These are phyloP conservation scores for Mentha longifolia DNA, from an alignment of 257 asterid genomes.

Conservation along the genomic window DNA sequence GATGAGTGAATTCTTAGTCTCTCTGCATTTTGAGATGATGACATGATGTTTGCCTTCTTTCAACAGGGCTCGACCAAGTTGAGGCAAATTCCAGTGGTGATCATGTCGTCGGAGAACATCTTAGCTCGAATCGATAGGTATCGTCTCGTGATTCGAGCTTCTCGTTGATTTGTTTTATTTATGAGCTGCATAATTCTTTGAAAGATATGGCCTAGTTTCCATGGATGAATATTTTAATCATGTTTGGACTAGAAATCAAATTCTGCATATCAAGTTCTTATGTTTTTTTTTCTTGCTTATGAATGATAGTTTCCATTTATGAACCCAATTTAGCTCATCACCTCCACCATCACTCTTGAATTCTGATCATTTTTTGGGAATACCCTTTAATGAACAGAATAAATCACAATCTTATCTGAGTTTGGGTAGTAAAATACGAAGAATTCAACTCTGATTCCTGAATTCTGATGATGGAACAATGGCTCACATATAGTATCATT, in stretches of 20 bases:
- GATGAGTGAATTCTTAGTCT: neutral
- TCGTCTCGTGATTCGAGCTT: neutral
- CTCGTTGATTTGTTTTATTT: too few species aligned
- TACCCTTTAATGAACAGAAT: too few species aligned
- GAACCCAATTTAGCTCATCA: neutral
- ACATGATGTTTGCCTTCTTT: slow-evolving; percentile 6
- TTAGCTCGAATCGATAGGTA: slow-evolving; percentile 83
- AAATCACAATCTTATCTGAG: neutral
- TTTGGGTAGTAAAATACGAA: neutral
- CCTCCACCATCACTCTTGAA: too few species aligned
- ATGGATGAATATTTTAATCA: neutral
- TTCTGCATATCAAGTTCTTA: neutral
- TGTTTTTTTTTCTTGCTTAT: neutral
- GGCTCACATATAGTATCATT: neutral
- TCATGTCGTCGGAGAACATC: slow-evolving; percentile 88
- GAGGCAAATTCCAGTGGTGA: slow-evolving; percentile 79
- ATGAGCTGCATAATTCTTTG: too few species aligned
- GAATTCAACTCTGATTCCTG: neutral
- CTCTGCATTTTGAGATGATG: neutral
- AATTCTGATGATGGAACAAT: too few species aligned
- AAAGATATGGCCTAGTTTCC: neutral
- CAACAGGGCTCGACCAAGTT: slow-evolving; percentile 71
- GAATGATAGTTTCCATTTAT: neutral
- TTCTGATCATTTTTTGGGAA: too few species aligned
- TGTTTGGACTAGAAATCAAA: neutral